Conservation (phyloP, 2,329 filamentous ascomycete species). For the Chaetomiaceae sp. region DNA sequence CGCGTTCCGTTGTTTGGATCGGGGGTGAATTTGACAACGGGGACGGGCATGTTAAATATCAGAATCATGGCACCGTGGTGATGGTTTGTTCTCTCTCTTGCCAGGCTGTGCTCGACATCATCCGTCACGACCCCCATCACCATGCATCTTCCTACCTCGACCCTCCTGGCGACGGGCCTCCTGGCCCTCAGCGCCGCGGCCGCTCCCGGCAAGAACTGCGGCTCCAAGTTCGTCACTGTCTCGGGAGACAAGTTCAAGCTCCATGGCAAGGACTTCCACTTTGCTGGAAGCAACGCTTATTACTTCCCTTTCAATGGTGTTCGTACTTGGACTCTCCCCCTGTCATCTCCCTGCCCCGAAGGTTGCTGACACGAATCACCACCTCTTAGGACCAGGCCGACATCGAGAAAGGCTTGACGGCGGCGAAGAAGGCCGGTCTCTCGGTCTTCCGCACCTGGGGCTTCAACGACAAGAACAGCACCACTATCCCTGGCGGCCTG, state of each 20-base stretch:
- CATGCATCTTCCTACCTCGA: constrained; percentile 14
- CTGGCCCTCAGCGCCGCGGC: constrained; percentile 17
- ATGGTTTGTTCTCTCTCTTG: neutral
- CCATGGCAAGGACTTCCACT: constrained; percentile 51
- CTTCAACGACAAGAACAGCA: constrained; percentile 53
- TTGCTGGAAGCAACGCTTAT: constrained; percentile 54
- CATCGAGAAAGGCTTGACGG: constrained; percentile 41
- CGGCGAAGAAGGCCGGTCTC: constrained; percentile 44
- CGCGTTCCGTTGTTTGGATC: constrained; percentile 5
- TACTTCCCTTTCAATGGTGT: constrained; percentile 53
- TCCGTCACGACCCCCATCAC: neutral
- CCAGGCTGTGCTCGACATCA: neutral
- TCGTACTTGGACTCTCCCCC: too few species aligned
- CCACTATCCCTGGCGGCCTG: constrained; percentile 40
- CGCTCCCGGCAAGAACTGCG: constrained; percentile 14
- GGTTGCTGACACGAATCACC: too few species aligned
- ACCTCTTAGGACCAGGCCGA: constrained; percentile 47
- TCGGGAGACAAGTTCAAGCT: constrained; percentile 48
- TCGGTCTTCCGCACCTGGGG: constrained; percentile 54
- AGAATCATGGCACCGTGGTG: neutral
- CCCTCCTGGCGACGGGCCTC: constrained; percentile 13
- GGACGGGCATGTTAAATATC: constrained; percentile 1
- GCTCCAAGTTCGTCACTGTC: constrained; percentile 41
- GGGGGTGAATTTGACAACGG: neutral
- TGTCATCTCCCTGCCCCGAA: too few species aligned